These are phyloP conservation scores for Discostella stelligera DNA, from an alignment of 352 stramenopile genomes.

Conservation along the genomic window DNA sequence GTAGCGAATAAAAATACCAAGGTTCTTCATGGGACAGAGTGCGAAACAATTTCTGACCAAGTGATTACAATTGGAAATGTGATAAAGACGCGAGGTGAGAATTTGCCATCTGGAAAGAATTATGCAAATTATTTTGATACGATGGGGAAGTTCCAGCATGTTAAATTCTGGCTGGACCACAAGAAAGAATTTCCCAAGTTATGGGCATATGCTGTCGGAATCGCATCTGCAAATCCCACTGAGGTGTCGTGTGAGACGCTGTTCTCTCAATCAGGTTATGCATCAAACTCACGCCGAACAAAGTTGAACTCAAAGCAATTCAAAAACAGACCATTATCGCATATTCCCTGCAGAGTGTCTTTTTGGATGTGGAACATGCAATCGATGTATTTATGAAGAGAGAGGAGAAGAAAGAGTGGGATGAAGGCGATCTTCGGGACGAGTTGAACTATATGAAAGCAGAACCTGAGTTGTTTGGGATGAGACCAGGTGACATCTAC, in stretches of 20 bases:
- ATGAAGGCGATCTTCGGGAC: background rate
- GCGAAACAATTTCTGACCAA: background rate
- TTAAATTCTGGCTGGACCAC: constrained; percentile 9
- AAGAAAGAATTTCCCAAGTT: constrained; percentile 1
- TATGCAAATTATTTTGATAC: constrained; percentile 9
- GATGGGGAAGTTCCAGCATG: background rate
- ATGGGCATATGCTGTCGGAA: constrained; percentile 1
- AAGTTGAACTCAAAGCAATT: background rate
- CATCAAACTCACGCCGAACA: background rate
- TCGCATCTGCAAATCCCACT: constrained; percentile 6
- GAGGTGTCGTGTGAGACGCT: constrained; percentile 14
- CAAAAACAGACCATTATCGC: constrained; percentile 1
- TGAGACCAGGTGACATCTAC: too few relatives aligned
- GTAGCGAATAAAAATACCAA: too few relatives aligned
- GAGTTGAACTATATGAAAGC: background rate
- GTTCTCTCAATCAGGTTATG: constrained; percentile 14
- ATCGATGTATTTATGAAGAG: background rate
- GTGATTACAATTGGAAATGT: constrained; percentile 5
- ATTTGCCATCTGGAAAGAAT: constrained; percentile 15
- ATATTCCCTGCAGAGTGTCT: constrained; percentile 2
- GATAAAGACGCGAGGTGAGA: background rate
- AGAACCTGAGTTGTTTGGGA: too few relatives aligned
- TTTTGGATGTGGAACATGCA: constrained; percentile 10
- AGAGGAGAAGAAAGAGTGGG: constrained; percentile 8
- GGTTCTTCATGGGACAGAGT: too few relatives aligned